Base-by-base conservation (phyloP, 805 yeast species). In the Myxozyma kluyveri region DNA sequence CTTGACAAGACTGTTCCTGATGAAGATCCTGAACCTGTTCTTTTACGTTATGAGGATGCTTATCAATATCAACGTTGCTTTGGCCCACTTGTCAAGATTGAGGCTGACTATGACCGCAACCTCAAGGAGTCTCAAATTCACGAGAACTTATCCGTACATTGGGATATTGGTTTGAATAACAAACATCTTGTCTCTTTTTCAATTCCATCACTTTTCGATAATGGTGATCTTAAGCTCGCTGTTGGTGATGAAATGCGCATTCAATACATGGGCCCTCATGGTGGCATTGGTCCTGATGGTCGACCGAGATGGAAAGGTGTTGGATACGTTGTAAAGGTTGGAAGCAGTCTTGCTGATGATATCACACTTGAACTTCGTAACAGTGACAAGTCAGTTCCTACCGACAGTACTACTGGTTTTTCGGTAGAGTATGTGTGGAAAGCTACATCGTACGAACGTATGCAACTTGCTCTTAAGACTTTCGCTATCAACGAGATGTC, bases 371-470 rank as follows among this genome's bases (percentile, higher is more conserved):
- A 88, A 66, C 72, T 89, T 56, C 69, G 67, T 40, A 72, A 79
- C 1, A 63, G 67, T 12, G 73, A 70, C 21, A 64, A 54, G 1
- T 45, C 54, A 19, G 71, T 74, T 2, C 86, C 88, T 0, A 78
- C 83, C 1, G 75, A 82, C 54, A 65, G 78, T 35, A 76, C 78
- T 1, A 75, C 80, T 3, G 87, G 83, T 21, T 90, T 87, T 66
- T 80, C 90, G 1, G 89, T 90, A 0, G 91, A 87, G 61, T 85
- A 88, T 65, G 87, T 86, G 47, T 90, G 96, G 96, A 86, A 86
- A 60, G 93, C 91, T 14, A 81, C 83, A 1, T 74, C 95, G 0
- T 89, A 83, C 65, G 83, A 79, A 37, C 78, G 97, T 63, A 87
- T 88, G 93, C 95, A 87, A 70, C 70, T 72, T 19, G 93, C 96